Conservation (phyloP, 805 yeast species). For the Alloascoidea africana region DNA sequence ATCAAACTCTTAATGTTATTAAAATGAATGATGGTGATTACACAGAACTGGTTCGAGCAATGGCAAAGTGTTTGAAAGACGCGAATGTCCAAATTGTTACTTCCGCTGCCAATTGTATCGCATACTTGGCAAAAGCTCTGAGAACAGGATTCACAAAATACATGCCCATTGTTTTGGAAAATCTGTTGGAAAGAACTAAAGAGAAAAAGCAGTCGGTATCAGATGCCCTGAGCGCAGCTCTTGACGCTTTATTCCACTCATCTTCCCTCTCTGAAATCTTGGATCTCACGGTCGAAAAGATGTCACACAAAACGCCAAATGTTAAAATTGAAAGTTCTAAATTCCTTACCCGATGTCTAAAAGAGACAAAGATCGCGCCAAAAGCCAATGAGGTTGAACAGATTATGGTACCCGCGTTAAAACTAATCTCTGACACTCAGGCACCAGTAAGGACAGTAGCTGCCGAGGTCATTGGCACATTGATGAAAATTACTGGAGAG, state of each 20-base stretch:
- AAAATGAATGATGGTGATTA: slow-evolving; percentile 50
- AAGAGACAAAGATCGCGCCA: slow-evolving; percentile 33
- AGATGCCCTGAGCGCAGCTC: slow-evolving; percentile 50
- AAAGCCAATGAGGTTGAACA: slow-evolving; percentile 34
- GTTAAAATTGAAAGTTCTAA: slow-evolving; percentile 57
- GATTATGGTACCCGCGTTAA: slow-evolving; percentile 39
- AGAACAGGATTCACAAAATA: slow-evolving; percentile 40
- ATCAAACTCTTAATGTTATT: slow-evolving; percentile 32
- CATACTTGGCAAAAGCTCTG: slow-evolving; percentile 50
- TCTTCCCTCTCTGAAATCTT: slow-evolving; percentile 39
- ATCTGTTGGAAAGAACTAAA: slow-evolving; percentile 68
- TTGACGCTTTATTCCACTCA: slow-evolving; percentile 41
- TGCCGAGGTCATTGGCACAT: slow-evolving; percentile 62
- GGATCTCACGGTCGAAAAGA: slow-evolving; percentile 40
- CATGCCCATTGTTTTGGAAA: slow-evolving; percentile 32
- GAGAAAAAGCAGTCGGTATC: slow-evolving; percentile 75
- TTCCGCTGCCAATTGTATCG: slow-evolving; percentile 54
- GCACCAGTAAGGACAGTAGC: slow-evolving; percentile 73
- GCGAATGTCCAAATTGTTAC: slow-evolving; percentile 82
- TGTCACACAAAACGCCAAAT: slow-evolving; percentile 74
- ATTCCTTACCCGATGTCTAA: slow-evolving; percentile 49
- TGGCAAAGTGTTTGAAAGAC: slow-evolving; percentile 70
- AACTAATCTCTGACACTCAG: slow-evolving; percentile 66
- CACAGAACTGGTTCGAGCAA: slow-evolving; percentile 37
- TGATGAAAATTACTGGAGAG: slow-evolving; percentile 74